phyloP scores from a whole-genome alignment of 805 yeast genomes.

The Danielia reshetovae region DNA sequence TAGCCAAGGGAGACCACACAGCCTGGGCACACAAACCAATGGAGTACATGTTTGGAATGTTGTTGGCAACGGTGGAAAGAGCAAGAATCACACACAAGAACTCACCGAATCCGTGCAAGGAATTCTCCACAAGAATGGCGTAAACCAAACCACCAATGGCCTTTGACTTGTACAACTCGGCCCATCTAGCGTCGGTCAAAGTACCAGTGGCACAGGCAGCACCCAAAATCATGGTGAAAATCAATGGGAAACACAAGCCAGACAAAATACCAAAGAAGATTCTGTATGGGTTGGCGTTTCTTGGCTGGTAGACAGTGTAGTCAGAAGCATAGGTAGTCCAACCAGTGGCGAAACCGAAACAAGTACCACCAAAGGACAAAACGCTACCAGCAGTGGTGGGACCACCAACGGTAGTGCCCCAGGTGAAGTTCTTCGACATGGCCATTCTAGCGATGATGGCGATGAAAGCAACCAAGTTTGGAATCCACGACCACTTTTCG shows the following conservation, averaged over 20 bases:
- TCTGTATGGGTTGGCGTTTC: conserved; percentile 52
- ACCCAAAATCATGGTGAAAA: conserved; percentile 75
- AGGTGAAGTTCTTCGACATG: conserved; percentile 57
- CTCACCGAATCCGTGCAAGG: conserved; percentile 85
- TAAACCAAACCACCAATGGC: conserved; percentile 81
- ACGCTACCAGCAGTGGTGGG: conserved; percentile 69
- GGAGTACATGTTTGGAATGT: conserved; percentile 92
- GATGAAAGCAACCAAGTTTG: conserved; percentile 67
- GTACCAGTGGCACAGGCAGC: conserved; percentile 81
- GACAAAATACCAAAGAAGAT: conserved; percentile 60
- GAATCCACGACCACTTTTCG: conserved; percentile 88
- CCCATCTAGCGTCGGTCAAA: conserved; percentile 40
- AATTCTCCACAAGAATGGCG: conserved; percentile 70
- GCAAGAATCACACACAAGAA: conserved; percentile 84
- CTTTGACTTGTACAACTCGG: conserved; percentile 45
- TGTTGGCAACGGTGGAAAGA: conserved; percentile 83
- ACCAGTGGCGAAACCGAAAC: conserved; percentile 88
- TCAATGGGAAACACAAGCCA: conserved; percentile 66
- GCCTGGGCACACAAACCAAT: conserved; percentile 85
- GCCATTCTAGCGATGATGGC: conserved; percentile 76
- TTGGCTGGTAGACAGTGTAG: conserved; percentile 83
- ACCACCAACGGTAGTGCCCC: conserved; percentile 42
- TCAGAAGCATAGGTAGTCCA: conserved; percentile 94
- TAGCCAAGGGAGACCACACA: conserved; percentile 68
- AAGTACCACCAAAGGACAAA: conserved; percentile 75